Percentiles rank a stretch among this genome's conserved stretches.
Conservation (phyloP, 257 asterid genomes). For the Solanum etuberosum region DNA sequence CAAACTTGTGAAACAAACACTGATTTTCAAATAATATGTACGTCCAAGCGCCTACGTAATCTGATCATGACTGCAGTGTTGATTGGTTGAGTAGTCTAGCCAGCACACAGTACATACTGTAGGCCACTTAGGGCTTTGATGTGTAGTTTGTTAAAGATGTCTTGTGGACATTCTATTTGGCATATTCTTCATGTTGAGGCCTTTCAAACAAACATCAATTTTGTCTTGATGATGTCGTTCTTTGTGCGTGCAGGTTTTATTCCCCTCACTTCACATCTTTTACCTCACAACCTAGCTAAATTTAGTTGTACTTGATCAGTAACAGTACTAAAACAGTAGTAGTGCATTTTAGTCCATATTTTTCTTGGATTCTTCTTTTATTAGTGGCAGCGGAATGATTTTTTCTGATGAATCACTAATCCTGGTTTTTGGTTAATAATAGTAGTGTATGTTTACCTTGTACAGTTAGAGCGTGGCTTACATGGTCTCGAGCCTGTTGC, state of each 20-base stretch:
- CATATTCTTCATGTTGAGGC: not conserved
- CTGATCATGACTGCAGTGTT: constrained; percentile 1
- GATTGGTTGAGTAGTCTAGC: not conserved
- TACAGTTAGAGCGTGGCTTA: constrained; percentile 69
- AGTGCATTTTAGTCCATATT: not conserved
- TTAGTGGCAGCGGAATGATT: not conserved
- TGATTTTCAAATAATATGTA: not conserved
- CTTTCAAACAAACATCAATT: not conserved
- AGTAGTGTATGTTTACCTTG: not conserved
- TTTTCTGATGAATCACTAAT: not conserved
- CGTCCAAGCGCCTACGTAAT: not conserved
- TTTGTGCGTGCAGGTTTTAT: not conserved
- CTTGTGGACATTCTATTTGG: not conserved
- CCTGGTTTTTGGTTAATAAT: not conserved
- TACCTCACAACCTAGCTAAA: not conserved
- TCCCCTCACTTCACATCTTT: not conserved
- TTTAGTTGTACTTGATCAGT: not conserved
- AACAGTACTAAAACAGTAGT: not conserved
- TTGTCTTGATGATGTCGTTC: not conserved
- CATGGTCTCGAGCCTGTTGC: constrained; percentile 70
- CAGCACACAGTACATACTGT: not conserved
- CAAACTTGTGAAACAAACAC: not conserved
- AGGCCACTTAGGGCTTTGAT: constrained; percentile 5
- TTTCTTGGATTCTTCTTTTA: not conserved
- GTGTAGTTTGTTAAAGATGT: constrained; percentile 9